phyloP scores from a whole-genome alignment of 129 eudicot species.

The Ambrosia trifida region DNA sequence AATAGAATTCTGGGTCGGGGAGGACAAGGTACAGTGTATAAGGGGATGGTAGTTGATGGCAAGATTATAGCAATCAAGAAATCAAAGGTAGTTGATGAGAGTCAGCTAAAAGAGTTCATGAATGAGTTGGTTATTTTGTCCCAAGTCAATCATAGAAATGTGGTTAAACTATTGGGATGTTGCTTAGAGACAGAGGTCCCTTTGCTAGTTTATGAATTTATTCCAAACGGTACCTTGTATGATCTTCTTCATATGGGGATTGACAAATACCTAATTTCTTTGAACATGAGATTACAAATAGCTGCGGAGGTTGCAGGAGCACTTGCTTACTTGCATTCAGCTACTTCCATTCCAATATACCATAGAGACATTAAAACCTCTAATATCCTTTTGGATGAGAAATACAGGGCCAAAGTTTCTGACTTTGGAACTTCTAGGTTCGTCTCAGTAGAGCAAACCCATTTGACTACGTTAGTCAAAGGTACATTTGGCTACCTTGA shows the following conservation, averaged over 20 bases:
- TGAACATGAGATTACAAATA: constrained; percentile 26
- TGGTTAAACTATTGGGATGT: constrained; percentile 38
- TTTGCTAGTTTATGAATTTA: constrained; percentile 36
- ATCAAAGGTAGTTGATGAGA: constrained; percentile 26
- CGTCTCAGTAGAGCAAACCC: constrained; percentile 28
- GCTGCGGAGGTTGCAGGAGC: constrained; percentile 32
- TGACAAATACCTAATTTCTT: constrained; percentile 17
- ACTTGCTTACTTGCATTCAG: constrained; percentile 31
- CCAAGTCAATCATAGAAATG: constrained; percentile 33
- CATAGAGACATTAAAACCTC: constrained; percentile 37
- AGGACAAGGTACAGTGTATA: constrained; percentile 40
- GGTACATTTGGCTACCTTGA: constrained; percentile 43
- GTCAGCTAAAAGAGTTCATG: constrained; percentile 26
- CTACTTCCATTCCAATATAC: constrained; percentile 34
- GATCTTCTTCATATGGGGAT: constrained; percentile 17
- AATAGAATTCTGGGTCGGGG: constrained; percentile 37
- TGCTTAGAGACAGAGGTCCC: constrained; percentile 40
- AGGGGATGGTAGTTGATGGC: constrained; percentile 36
- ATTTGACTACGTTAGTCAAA: constrained; percentile 30
- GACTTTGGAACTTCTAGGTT: constrained; percentile 43
- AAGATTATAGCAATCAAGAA: constrained; percentile 34
- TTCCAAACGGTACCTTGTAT: constrained; percentile 40
- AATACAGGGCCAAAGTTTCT: constrained; percentile 19
- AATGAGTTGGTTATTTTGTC: constrained; percentile 34
- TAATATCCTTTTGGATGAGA: constrained; percentile 20